Evolutionary conservation across 139 green algal genomes (phyloP).

Genomic region (Desmodesmus armatus): DNA sequence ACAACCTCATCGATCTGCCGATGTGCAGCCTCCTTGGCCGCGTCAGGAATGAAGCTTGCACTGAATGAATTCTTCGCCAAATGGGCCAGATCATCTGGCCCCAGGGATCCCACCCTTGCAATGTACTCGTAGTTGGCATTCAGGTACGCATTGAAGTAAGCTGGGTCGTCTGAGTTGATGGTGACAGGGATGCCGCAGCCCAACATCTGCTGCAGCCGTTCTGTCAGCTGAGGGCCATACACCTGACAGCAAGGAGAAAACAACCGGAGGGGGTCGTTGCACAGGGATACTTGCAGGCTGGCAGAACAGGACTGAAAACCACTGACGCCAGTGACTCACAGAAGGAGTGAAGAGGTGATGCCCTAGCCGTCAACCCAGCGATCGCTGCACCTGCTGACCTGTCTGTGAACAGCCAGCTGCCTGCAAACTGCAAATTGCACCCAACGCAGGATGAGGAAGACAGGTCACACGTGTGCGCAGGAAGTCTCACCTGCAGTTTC

Average conservation of each 20-base stretch:
- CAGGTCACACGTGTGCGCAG: neutral
- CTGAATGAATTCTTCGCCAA: conserved; percentile 56
- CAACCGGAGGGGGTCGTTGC: neutral
- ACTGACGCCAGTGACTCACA: too few species aligned
- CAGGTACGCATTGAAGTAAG: conserved; percentile 71
- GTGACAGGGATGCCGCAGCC: conserved; percentile 52
- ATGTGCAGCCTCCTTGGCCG: conserved; percentile 28
- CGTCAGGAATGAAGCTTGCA: conserved; percentile 45
- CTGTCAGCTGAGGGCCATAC: conserved; percentile 53
- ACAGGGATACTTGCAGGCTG: neutral
- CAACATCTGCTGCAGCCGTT: conserved; percentile 49
- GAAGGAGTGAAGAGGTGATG: too few species aligned
- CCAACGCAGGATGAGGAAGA: neutral
- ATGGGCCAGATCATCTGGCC: conserved; percentile 12
- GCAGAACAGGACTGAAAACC: neutral
- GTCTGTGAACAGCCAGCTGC: neutral
- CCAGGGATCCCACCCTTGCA: conserved; percentile 35
- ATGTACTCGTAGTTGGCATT: conserved; percentile 63
- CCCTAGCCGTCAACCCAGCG: too few species aligned
- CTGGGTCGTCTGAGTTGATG: conserved; percentile 75
- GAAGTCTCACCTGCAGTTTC: conserved; percentile 53
- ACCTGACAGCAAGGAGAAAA: conserved; percentile 54
- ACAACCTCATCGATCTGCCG: neutral
- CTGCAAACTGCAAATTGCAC: too few species aligned
- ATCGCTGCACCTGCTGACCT: too few species aligned